A percentile compares a stretch with the other conserved stretches of the same genome.
Conservation (phyloP, 257 asterid species). For the Solanum bukasovii region DNA sequence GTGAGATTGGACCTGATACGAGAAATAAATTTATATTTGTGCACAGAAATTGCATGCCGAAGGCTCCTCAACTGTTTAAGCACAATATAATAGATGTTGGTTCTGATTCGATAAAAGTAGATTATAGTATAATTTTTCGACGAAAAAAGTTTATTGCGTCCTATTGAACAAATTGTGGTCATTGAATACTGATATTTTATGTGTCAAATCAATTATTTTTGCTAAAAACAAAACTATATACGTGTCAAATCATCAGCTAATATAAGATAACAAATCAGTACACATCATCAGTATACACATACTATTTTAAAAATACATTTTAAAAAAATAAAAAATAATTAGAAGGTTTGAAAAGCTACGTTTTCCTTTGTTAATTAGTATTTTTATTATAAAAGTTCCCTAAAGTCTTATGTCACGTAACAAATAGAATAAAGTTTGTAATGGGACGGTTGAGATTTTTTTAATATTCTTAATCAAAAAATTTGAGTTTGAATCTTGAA, state of each 20-base stretch:
- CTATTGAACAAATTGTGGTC: neutral
- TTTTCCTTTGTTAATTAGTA: neutral
- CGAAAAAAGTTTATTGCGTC: neutral
- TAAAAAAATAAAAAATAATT: no score
- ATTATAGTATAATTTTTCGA: neutral
- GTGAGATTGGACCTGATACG: rapidly evolving
- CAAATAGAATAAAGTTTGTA: neutral
- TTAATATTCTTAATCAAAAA: rapidly evolving
- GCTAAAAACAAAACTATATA: neutral
- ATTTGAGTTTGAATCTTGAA: rapidly evolving
- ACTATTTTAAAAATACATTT: neutral
- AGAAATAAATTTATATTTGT: no score
- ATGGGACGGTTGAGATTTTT: rapidly evolving
- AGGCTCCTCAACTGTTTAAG: no score
- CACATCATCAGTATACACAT: neutral
- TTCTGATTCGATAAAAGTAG: no score
- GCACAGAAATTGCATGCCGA: no score
- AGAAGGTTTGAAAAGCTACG: neutral
- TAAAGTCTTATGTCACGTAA: neutral
- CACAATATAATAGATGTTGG: no score
- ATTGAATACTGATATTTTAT: neutral
- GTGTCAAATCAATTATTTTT: neutral
- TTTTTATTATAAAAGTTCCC: neutral
- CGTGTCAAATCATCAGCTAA: neutral
- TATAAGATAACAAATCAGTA: neutral